These are phyloP conservation scores for Naganishia albida DNA, from an alignment of 1,284 basidiomycete genomes.

Conservation along the genomic window DNA sequence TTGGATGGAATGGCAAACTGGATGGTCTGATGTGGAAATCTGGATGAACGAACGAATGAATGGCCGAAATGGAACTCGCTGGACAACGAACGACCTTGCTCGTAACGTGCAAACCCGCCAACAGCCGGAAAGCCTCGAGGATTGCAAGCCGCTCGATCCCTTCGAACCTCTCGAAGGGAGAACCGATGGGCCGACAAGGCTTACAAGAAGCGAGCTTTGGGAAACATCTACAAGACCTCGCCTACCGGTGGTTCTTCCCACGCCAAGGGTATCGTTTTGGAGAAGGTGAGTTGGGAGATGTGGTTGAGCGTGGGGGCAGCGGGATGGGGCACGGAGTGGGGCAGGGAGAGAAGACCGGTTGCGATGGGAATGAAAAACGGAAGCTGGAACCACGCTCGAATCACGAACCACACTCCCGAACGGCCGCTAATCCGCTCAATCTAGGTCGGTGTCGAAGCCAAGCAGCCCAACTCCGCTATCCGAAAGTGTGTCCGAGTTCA, in stretches of 20 bases:
- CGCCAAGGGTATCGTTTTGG: constrained; percentile 99
- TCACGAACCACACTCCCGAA: too few relatives aligned
- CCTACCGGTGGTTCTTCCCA: constrained; percentile 99
- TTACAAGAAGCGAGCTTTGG: constrained; percentile 99
- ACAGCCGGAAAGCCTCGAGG: constrained; percentile 94
- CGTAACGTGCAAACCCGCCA: too few relatives aligned
- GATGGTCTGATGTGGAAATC: background rate
- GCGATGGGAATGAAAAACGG: too few relatives aligned
- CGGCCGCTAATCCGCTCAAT: background rate
- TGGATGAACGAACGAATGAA: background rate
- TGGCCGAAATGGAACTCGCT: constrained; percentile 1
- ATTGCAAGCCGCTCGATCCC: constrained; percentile 98
- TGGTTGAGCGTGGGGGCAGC: background rate
- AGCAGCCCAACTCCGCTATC: constrained; percentile 97
- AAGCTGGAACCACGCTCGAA: too few relatives aligned
- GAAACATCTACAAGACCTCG: constrained; percentile 99
- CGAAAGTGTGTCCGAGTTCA: constrained; percentile 99
- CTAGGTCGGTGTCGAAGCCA: constrained; percentile 64
- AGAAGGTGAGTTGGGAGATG: constrained; percentile 65
- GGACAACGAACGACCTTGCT: too few relatives aligned
- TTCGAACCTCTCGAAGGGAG: constrained; percentile 88
- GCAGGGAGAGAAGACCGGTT: background rate
- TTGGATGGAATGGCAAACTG: background rate
- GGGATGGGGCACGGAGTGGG: background rate
- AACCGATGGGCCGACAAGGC: constrained; percentile 99